These are phyloP conservation scores for Penicillium capsulatum DNA, from an alignment of 2,329 filamentous ascomycete genomes.

Conservation along the genomic window DNA sequence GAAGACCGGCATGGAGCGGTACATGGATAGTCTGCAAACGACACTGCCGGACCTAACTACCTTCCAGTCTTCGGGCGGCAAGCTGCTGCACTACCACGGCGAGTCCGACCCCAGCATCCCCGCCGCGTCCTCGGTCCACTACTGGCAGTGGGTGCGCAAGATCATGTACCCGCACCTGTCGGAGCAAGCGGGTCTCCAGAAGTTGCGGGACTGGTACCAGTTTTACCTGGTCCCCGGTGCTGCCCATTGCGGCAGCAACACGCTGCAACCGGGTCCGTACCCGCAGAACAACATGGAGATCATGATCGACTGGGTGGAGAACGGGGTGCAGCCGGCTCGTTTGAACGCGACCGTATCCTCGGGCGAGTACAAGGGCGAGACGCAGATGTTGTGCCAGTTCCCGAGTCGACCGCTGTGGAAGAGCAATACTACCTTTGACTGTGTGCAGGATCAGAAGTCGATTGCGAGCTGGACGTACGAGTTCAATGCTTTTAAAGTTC, in stretches of 20 bases:
- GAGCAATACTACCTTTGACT: conserved; percentile 33
- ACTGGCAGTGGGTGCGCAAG: conserved; percentile 51
- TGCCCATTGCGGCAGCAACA: conserved; percentile 49
- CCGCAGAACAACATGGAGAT: conserved; percentile 46
- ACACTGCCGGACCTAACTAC: conserved; percentile 51
- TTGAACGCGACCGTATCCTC: conserved; percentile 42
- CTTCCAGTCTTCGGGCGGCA: conserved; percentile 51
- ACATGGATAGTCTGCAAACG: conserved; percentile 52
- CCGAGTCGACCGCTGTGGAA: conserved; percentile 32
- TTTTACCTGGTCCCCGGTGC: conserved; percentile 54
- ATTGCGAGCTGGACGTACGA: conserved; percentile 41
- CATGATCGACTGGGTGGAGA: conserved; percentile 53
- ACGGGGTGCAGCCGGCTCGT: conserved; percentile 42
- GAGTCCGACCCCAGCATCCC: conserved; percentile 54
- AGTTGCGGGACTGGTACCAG: conserved; percentile 52
- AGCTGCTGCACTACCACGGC: conserved; percentile 57
- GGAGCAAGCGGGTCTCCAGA: conserved; percentile 38
- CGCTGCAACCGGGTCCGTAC: conserved; percentile 44
- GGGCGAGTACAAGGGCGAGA: conserved; percentile 30
- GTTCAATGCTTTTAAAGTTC: conserved; percentile 39
- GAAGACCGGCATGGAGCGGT: conserved; percentile 46
- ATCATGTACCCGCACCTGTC: conserved; percentile 47
- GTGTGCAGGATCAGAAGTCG: conserved; percentile 38
- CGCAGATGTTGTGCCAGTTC: conserved; percentile 36
- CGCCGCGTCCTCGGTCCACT: conserved; percentile 52